A percentile compares a stretch with the other conserved stretches of the same genome.
Conservation (phyloP, 805 yeast species). For the Komagataella pastoris region DNA sequence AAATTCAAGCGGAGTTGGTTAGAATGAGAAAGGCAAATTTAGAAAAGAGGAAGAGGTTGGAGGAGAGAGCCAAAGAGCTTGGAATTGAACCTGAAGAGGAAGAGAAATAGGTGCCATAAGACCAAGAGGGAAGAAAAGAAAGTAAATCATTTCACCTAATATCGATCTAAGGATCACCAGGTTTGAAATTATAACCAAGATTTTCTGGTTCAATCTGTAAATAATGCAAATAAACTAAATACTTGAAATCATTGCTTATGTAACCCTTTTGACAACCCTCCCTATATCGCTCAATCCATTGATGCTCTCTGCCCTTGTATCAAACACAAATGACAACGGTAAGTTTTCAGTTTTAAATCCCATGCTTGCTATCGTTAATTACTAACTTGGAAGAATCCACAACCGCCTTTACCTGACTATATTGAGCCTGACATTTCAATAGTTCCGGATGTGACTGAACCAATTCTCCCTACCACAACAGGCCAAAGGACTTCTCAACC, state of each 20-base stretch:
- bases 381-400: not conserved
- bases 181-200: not conserved
- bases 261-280: not conserved
- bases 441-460: not conserved
- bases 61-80: conserved; percentile 52
- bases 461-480: conserved; percentile 1
- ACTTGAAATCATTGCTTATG: not conserved
- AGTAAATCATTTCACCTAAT: not conserved
- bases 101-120: conserved; percentile 8
- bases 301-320: not conserved
- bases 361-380: no score
- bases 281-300: not conserved
- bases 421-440: not conserved
- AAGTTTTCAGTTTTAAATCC: not conserved
- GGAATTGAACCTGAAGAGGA: conserved; percentile 48
- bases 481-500: conserved; percentile 2
- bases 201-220: not conserved
- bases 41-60: conserved; percentile 62
- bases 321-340: not conserved
- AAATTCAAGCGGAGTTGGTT: conserved; percentile 83
- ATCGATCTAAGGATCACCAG: not conserved
- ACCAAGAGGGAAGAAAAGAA: not conserved
- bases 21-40: conserved; percentile 66
- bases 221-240: not conserved
- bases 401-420: not conserved